Percentiles rank a stretch among this genome's conserved stretches.
Evolutionary conservation across 2,329 filamentous ascomycete genomes (phyloP).

Genomic region (Exophiala viscosa): DNA sequence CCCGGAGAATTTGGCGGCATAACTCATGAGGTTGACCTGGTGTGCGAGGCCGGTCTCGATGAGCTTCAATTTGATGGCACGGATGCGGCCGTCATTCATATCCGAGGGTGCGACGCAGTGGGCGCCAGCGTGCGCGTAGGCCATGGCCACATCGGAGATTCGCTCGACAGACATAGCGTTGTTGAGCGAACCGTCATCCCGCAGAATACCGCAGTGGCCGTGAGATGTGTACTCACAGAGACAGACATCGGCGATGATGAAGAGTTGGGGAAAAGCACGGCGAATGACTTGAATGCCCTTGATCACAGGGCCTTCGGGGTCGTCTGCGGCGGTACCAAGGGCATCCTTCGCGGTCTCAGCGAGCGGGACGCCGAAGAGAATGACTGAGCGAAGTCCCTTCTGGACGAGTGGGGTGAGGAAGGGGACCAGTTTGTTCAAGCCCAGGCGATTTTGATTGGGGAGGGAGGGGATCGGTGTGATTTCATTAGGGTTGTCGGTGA

Average conservation of each 20-base stretch:
- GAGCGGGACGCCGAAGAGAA: constrained; percentile 91
- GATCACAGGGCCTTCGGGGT: constrained; percentile 89
- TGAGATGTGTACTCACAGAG: constrained; percentile 98
- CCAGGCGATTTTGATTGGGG: constrained; percentile 83
- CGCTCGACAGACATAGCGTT: constrained; percentile 90
- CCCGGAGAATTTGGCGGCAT: constrained; percentile 95
- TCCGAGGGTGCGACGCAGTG: constrained; percentile 97
- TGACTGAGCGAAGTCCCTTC: constrained; percentile 88
- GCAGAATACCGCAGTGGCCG: constrained; percentile 92
- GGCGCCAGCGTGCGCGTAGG: constrained; percentile 91
- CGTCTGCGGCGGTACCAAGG: constrained; percentile 86
- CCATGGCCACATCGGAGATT: constrained; percentile 94
- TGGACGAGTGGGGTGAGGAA: constrained; percentile 82
- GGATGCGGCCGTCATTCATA: constrained; percentile 98
- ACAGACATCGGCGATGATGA: constrained; percentile 89
- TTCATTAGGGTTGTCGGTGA: constrained; percentile 91
- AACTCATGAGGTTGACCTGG: constrained; percentile 90
- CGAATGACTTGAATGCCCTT: constrained; percentile 78
- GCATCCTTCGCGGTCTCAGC: constrained; percentile 78
- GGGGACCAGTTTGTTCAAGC: constrained; percentile 77
- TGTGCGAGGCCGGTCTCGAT: constrained; percentile 94
- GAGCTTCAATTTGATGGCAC: constrained; percentile 95
- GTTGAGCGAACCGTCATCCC: constrained; percentile 88
- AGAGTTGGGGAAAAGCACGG: constrained; percentile 81
- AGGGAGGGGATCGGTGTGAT: constrained; percentile 86